Evolutionary conservation across 2,329 filamentous ascomycete genomes (phyloP).

Genomic region (Monilinia polystroma): DNA sequence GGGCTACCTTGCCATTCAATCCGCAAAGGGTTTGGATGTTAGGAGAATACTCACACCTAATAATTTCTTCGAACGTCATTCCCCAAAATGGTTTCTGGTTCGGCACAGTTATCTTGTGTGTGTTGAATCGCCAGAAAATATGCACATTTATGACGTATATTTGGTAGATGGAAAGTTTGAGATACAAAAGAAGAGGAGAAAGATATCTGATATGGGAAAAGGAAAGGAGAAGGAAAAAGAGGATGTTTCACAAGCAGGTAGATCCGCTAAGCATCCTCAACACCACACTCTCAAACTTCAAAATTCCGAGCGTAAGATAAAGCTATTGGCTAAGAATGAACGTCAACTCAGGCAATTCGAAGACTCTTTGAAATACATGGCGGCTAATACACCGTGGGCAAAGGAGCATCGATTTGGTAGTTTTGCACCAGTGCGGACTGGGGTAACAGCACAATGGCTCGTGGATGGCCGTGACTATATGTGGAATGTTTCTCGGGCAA

Average conservation of each 20-base stretch:
- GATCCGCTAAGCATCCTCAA: slow-evolving; percentile 48
- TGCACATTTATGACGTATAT: slow-evolving; percentile 98
- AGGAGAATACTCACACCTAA: slow-evolving; percentile 75
- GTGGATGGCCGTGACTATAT: slow-evolving; percentile 97
- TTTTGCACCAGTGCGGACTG: slow-evolving; percentile 84
- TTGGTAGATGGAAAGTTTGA: slow-evolving; percentile 88
- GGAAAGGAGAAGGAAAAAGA: slow-evolving; percentile 46
- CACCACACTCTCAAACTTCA: slow-evolving; percentile 86
- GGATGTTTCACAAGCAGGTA: slow-evolving; percentile 34
- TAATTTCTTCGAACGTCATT: slow-evolving; percentile 78
- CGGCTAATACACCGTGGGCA: slow-evolving; percentile 78
- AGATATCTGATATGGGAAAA: slow-evolving; percentile 54
- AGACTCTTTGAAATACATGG: slow-evolving; percentile 86
- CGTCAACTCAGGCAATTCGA: slow-evolving; percentile 88
- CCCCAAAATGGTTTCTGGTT: slow-evolving; percentile 97
- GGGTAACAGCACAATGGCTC: slow-evolving; percentile 91
- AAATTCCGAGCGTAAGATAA: slow-evolving; percentile 90
- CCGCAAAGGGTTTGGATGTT: slow-evolving; percentile 84
- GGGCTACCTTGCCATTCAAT: slow-evolving; percentile 88
- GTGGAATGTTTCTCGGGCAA: slow-evolving; percentile 97
- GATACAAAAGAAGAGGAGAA: slow-evolving; percentile 70
- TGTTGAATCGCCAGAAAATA: slow-evolving; percentile 96
- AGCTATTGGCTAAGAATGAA: slow-evolving; percentile 87
- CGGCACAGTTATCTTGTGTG: slow-evolving; percentile 96
- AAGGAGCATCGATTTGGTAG: slow-evolving; percentile 84